Percentiles rank a stretch among this genome's conserved stretches.
These are phyloP conservation scores for Ceratocystis albifundus DNA, from an alignment of 2,329 filamentous ascomycete genomes.

Conservation along the genomic window DNA sequence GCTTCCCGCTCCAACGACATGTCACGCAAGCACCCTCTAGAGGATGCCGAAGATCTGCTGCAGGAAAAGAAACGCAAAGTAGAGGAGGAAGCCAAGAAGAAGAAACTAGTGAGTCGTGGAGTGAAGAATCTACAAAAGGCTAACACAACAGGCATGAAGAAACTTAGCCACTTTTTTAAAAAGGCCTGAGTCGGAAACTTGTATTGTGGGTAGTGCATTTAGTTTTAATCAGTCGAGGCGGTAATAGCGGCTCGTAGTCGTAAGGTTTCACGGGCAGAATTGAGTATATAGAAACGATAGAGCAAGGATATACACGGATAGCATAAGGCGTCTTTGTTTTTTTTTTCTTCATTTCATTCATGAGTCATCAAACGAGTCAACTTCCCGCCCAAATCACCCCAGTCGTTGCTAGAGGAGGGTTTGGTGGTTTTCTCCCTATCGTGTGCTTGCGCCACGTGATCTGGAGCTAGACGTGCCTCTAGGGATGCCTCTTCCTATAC, in stretches of 20 bases:
- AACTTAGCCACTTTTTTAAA: conserved; percentile 87
- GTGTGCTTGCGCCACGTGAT: conserved; percentile 14
- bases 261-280: not conserved
- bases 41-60: conserved; percentile 53
- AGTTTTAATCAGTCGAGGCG: not conserved
- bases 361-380: conserved; percentile 10
- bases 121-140: conserved; percentile 79
- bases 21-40: conserved; percentile 53
- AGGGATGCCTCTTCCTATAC: conserved; percentile 30
- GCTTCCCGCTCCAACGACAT: conserved; percentile 60
- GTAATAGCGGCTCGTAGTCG: not conserved
- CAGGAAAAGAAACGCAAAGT: conserved; percentile 73
- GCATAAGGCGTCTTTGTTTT: not conserved
- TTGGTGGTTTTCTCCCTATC: not conserved
- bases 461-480: conserved; percentile 27
- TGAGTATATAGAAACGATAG: conserved; percentile 1
- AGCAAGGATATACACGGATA: not conserved
- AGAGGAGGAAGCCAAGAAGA: conserved; percentile 81
- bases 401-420: not conserved
- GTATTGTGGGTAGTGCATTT: not conserved
- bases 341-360: not conserved
- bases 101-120: conserved; percentile 60
- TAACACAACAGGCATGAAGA: conserved; percentile 88
- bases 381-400: not conserved
- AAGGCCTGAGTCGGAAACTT: conserved; percentile 42